Percentiles rank a stretch among this genome's conserved stretches.
Evolutionary conservation across 1,284 basidiomycete species (phyloP).

Genomic region (Naganishia sp.): DNA sequence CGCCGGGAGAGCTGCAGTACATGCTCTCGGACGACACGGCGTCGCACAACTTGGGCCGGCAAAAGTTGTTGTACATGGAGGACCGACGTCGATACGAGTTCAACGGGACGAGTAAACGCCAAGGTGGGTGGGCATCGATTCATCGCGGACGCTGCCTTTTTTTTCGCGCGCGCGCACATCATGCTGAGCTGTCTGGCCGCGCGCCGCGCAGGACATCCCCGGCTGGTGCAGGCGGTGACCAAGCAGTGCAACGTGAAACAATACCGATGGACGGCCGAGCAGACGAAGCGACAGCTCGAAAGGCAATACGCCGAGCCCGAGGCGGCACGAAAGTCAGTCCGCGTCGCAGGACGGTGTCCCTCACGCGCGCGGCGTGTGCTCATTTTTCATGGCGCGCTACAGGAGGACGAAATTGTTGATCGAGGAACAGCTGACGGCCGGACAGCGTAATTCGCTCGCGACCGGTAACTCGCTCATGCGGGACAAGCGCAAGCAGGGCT

Average conservation of each 20-base stretch:
- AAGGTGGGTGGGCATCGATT: conserved; percentile 2
- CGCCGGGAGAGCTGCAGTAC: conserved; percentile 14
- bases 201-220: conserved; percentile 4
- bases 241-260: conserved; percentile 8
- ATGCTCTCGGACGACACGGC: not conserved
- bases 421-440: conserved; percentile 15
- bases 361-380: no score
- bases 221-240: conserved; percentile 18
- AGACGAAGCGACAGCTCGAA: not conserved
- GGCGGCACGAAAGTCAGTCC: conserved; percentile 15
- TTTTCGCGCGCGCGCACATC: not conserved
- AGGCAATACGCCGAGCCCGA: conserved; percentile 14
- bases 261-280: no score
- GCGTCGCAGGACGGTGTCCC: no score
- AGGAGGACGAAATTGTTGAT: conserved; percentile 29
- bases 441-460: conserved; percentile 27
- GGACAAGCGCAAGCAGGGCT: conserved; percentile 6
- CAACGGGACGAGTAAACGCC: conserved; percentile 26
- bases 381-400: not conserved
- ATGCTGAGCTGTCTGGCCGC: not conserved
- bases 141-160: no score
- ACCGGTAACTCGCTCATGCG: conserved; percentile 27
- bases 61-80: conserved; percentile 27
- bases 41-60: conserved; percentile 10
- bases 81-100: conserved; percentile 29